Percentiles rank a stretch among this genome's conserved stretches.
phyloP scores from a whole-genome alignment of 768 basidiomycete genomes.

The Hygrocybe coccinea region DNA sequence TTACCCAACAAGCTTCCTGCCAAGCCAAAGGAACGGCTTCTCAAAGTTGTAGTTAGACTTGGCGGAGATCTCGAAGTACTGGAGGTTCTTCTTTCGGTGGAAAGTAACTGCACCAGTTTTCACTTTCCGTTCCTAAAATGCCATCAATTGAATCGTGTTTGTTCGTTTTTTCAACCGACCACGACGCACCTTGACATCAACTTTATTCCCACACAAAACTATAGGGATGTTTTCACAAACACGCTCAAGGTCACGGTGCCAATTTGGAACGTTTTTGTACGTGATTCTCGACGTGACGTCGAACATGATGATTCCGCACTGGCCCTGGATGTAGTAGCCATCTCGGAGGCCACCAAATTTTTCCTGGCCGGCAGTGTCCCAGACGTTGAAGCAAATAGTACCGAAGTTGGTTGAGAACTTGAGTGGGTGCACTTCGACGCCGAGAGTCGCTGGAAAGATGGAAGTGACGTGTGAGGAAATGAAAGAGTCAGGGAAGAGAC shows the following conservation, averaged over 20 bases:
- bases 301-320: constrained; percentile 99
- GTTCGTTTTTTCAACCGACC: constrained; percentile 5
- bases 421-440: constrained; percentile 98
- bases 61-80: constrained; percentile 99
- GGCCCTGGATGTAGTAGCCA: constrained; percentile 95
- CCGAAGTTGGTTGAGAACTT: constrained; percentile 97
- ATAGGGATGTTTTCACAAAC: constrained; percentile 99
- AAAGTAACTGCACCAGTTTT: constrained; percentile 98
- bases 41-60: constrained; percentile 99
- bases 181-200: constrained; percentile 87
- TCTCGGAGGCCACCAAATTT: constrained; percentile 99
- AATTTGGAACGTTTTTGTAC: constrained; percentile 99
- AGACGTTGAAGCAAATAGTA: constrained; percentile 98
- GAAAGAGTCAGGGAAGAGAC: constrained; percentile 13
- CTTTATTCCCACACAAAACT: constrained; percentile 99
- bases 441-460: constrained; percentile 77
- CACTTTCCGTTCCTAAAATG: constrained; percentile 95
- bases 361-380: constrained; percentile 99
- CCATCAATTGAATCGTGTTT: constrained; percentile 7
- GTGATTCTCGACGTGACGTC: constrained; percentile 99
- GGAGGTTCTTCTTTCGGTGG: constrained; percentile 99
- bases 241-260: constrained; percentile 99
- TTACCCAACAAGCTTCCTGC: constrained; percentile 94
- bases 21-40: constrained; percentile 99
- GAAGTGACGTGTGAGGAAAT: not conserved